Percentiles rank a stretch among this genome's conserved stretches.
phyloP scores from a whole-genome alignment of 1,284 basidiomycete species.

The Leccinum subrobustum region DNA sequence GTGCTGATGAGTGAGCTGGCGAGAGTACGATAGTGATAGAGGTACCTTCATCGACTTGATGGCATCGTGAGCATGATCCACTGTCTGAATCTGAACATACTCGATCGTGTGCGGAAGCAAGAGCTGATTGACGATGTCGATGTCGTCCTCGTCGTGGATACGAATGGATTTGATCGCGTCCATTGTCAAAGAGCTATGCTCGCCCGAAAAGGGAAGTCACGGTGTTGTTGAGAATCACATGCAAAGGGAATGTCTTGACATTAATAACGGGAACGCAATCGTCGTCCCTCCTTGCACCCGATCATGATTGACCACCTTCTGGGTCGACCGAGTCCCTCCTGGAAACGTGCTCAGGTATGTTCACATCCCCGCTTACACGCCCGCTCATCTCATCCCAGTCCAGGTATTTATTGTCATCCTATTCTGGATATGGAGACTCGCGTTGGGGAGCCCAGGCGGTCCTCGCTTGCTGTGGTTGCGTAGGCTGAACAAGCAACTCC shows the following conservation, averaged over 20 bases:
- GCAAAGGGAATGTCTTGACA: slow-evolving; percentile 12
- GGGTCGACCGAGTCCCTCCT: slow-evolving; percentile 72
- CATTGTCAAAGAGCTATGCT: slow-evolving; percentile 15
- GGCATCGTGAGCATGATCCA: slow-evolving; percentile 84
- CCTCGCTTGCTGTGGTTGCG: slow-evolving; percentile 67
- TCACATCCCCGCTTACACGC: background rate
- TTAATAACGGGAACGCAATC: slow-evolving; percentile 5
- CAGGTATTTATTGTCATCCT: slow-evolving; percentile 85
- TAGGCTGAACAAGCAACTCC: slow-evolving; percentile 54
- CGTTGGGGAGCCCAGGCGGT: slow-evolving; percentile 64
- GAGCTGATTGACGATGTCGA: slow-evolving; percentile 86
- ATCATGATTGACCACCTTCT: slow-evolving; percentile 83
- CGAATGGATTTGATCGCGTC: slow-evolving; percentile 59
- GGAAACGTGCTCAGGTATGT: slow-evolving; percentile 72
- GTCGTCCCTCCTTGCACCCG: slow-evolving; percentile 9
- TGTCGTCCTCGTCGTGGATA: slow-evolving; percentile 52
- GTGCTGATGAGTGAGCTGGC: background rate
- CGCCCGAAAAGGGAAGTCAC: slow-evolving; percentile 25
- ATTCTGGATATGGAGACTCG: slow-evolving; percentile 86
- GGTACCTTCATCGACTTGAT: slow-evolving; percentile 89
- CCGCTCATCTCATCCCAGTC: slow-evolving; percentile 4
- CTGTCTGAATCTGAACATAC: slow-evolving; percentile 67
- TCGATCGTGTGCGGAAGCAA: slow-evolving; percentile 78
- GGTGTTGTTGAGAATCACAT: slow-evolving; percentile 37
- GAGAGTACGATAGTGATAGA: background rate